These are phyloP conservation scores for Kentomonas sorsogonicus DNA, from an alignment of 208 protist genomes.

Conservation along the genomic window DNA sequence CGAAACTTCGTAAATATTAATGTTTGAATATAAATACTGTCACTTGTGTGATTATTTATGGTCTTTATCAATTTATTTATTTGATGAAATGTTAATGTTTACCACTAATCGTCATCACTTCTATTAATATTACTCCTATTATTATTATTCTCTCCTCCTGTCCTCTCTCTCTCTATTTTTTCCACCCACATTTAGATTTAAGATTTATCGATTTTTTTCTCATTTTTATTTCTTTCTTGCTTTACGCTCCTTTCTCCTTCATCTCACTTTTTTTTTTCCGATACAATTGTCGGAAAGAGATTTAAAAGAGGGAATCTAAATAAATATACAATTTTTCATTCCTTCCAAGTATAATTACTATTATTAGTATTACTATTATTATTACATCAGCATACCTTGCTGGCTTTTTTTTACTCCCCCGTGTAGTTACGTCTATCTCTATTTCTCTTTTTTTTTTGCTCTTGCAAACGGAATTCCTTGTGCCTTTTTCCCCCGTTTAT, in stretches of 20 bases:
- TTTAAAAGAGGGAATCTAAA: too few species aligned
- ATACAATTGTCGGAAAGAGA: background rate
- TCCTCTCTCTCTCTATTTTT: constrained; percentile 5
- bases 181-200: background rate
- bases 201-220: constrained; percentile 9
- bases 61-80: too few species aligned
- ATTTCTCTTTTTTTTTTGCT: background rate
- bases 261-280: constrained; percentile 13
- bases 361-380: constrained; percentile 4
- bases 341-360: constrained; percentile 12
- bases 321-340: constrained; percentile 9
- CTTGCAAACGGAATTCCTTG: constrained; percentile 3
- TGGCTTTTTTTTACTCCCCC: constrained; percentile 14
- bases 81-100: too few species aligned
- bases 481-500: background rate
- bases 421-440: constrained; percentile 6
- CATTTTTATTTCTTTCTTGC: constrained; percentile 10
- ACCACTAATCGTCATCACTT: too few species aligned
- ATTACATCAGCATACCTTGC: constrained; percentile 4
- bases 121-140: too few species aligned
- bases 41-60: too few species aligned
- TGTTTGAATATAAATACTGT: too few species aligned
- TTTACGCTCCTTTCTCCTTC: background rate
- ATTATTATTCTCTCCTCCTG: constrained; percentile 4
- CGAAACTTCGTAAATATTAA: too few species aligned